These are phyloP conservation scores for Vitis hybrid DNA, from an alignment of 177 flowering plant species.

Conservation along the genomic window DNA sequence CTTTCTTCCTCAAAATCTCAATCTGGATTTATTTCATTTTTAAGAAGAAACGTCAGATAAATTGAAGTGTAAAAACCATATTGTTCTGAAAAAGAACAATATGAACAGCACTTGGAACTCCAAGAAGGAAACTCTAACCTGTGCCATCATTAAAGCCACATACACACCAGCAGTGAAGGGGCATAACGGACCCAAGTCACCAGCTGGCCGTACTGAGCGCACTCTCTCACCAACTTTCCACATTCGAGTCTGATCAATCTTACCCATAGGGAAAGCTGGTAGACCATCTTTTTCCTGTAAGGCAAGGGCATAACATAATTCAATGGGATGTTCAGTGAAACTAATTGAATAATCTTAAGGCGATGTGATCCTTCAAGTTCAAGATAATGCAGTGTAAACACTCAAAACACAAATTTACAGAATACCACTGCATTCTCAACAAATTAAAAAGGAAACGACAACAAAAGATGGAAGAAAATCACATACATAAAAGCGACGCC, in stretches of 20 bases:
- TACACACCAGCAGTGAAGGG: slow-evolving; percentile 97
- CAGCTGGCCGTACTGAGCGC: slow-evolving; percentile 67
- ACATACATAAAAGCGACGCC: slow-evolving; percentile 87
- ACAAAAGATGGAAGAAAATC: neutral
- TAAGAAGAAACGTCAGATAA: too few relatives aligned
- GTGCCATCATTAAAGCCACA: slow-evolving; percentile 98
- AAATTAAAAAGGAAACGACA: neutral
- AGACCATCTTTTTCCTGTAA: slow-evolving; percentile 90
- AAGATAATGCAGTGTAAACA: neutral
- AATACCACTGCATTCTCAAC: neutral
- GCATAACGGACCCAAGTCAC: slow-evolving; percentile 81
- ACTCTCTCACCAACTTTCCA: slow-evolving; percentile 98
- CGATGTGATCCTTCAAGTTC: neutral
- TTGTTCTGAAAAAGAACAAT: neutral
- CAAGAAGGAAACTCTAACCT: slow-evolving; percentile 42
- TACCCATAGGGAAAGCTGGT: slow-evolving; percentile 98
- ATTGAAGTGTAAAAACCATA: too few relatives aligned
- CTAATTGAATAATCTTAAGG: neutral
- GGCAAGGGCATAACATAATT: neutral
- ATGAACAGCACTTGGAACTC: neutral
- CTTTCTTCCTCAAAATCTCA: slow-evolving; percentile 89
- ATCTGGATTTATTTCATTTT: slow-evolving; percentile 43
- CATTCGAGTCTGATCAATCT: slow-evolving; percentile 96
- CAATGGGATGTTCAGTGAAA: neutral
- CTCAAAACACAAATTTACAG: neutral